These are phyloP conservation scores for Tuber borchii DNA, from an alignment of 495 filamentous ascomycete genomes.

Conservation along the genomic window DNA sequence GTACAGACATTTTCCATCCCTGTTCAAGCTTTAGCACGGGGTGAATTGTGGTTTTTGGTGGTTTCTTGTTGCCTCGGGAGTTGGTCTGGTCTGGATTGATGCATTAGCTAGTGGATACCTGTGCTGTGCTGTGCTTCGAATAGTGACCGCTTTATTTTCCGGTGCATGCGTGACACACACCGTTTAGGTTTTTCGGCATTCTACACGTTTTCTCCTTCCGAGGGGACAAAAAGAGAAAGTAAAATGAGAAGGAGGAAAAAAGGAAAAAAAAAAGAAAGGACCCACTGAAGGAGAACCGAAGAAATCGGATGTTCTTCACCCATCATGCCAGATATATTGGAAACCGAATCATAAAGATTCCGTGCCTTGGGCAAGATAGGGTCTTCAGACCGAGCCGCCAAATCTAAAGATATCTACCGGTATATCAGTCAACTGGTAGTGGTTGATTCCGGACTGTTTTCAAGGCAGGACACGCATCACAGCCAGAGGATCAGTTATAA, in stretches of 20 bases:
- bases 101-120: constrained; percentile 2
- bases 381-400: constrained; percentile 3
- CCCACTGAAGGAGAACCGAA: neutral
- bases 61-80: constrained; percentile 2
- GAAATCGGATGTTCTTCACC: constrained; percentile 4
- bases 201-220: constrained; percentile 25
- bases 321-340: constrained; percentile 2
- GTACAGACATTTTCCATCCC: neutral
- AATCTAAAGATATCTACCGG: constrained; percentile 9
- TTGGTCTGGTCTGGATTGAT: constrained; percentile 1
- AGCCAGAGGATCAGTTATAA: constrained; percentile 2
- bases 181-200: constrained; percentile 25
- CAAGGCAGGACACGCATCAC: constrained; percentile 22
- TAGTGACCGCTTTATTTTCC: constrained; percentile 32
- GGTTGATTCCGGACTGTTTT: constrained; percentile 17
- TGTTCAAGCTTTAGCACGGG: constrained; percentile 1
- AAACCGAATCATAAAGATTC: constrained; percentile 2
- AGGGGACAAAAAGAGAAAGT: constrained; percentile 22
- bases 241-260: constrained; percentile 11
- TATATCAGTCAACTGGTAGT: constrained; percentile 17
- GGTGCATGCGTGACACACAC: constrained; percentile 35
- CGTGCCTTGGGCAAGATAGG: constrained; percentile 5
- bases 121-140: constrained; percentile 9
- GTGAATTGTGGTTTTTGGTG: neutral
- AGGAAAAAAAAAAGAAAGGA: neutral